Evolutionary conservation across 2,329 filamentous ascomycete species (phyloP), one percentile per base, ranked within the genome.

Genomic region (Aplosporella prunicola): DNA sequence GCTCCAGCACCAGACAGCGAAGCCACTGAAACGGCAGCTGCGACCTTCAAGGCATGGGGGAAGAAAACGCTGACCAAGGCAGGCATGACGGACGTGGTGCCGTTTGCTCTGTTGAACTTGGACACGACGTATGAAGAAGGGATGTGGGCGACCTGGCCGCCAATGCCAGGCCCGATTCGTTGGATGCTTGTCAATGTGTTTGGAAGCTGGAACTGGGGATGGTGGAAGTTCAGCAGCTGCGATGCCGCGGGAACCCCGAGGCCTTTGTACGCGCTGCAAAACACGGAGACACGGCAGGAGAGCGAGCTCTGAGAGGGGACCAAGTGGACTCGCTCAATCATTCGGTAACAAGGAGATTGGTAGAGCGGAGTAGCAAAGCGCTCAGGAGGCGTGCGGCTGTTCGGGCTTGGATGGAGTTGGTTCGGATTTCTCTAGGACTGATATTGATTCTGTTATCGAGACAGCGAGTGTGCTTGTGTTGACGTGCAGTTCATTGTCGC

Each of bases 161-260:
- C 76, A 0, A 80, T 80, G 62, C 76, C 76, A 1, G 64, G 62
- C 5, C 68, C 72, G 3, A 65, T 80, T 42, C 66, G 68, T 39
- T 80, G 74, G 74, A 69, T 68, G 0, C 48, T 81, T 43, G 63
- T 72, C 23, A 78, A 78, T 47, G 54, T 79, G 28, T 73, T 63
- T 2, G 75, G 74, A 2, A 64, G 69, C 23, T 71, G 66, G 56
- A 65, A 78, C 46, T 66, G 66, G 23, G 61, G 66, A 3, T 72
- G 70, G 67, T 81, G 77, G 76, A 76, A 69, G 59, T 82, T 80
- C 61, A 65, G 74, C 20, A 79, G 75, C 48, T 81, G 76, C 47
- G 69, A 75, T 47, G 56, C 62, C 4, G 51, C 57, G 0, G 75
- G 75, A 2, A 56, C 58, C 49, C 73, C 71, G 28, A 68, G 67